Evolutionary conservation across 345 rosid species (phyloP).

Genomic region (Rhizophora mangle): DNA sequence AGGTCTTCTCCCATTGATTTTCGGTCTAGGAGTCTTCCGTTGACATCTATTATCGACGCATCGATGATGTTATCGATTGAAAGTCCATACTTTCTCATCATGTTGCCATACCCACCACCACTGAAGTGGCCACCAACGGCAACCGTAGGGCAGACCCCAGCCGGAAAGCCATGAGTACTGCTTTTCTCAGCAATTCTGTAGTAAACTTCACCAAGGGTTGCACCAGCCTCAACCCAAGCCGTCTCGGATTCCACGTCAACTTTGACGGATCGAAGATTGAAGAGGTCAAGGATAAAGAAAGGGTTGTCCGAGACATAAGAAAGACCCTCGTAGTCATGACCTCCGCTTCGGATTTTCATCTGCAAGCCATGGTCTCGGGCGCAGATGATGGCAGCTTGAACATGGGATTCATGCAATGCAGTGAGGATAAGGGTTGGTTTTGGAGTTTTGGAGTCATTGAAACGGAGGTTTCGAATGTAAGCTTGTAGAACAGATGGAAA

Average conservation of each 20-base stretch:
- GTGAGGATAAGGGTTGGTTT: slow-evolving; percentile 7
- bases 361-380: not conserved
- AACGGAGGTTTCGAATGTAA: slow-evolving; percentile 11
- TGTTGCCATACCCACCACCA: slow-evolving; percentile 14
- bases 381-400: slow-evolving; percentile 7
- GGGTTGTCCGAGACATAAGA: slow-evolving; percentile 5
- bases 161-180: slow-evolving; percentile 7
- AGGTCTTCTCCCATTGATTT: slow-evolving; percentile 13
- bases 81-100: slow-evolving; percentile 14
- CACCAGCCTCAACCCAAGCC: slow-evolving; percentile 9
- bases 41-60: slow-evolving; percentile 4
- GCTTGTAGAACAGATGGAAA: slow-evolving; percentile 8
- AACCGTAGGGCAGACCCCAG: slow-evolving; percentile 5
- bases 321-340: slow-evolving; percentile 9
- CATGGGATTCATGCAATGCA: slow-evolving; percentile 7
- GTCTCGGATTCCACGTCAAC: slow-evolving; percentile 3
- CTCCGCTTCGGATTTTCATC: slow-evolving; percentile 15
- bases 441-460: slow-evolving; percentile 7
- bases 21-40: slow-evolving; percentile 9
- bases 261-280: slow-evolving; percentile 2
- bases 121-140: slow-evolving; percentile 12
- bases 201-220: slow-evolving; percentile 9
- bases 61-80: slow-evolving; percentile 7
- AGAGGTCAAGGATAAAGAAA: slow-evolving; percentile 14
- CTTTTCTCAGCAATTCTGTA: slow-evolving; percentile 10